Conservation (phyloP, 768 basidiomycete genomes). For the Stropharia rugosoannulata region DNA sequence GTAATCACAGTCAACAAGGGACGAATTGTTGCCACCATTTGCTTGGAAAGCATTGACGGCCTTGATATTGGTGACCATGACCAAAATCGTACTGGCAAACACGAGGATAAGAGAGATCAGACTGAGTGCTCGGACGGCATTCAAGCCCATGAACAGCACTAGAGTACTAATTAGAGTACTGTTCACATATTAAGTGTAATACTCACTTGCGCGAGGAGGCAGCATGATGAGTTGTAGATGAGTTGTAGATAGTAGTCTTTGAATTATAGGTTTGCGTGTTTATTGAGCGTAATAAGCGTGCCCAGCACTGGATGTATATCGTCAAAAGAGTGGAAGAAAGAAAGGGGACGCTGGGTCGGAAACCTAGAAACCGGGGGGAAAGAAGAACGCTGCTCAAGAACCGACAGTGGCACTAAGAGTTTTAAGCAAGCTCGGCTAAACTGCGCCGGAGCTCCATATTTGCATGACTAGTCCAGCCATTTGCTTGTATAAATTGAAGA, state of each 20-base stretch:
- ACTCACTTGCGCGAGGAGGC: conserved; percentile 30
- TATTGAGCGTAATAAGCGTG: conserved; percentile 18
- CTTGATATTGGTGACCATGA: conserved; percentile 73
- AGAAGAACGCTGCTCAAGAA: conserved; percentile 1
- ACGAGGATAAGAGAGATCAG: conserved; percentile 79
- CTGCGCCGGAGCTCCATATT: background rate
- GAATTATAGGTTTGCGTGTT: conserved; percentile 2
- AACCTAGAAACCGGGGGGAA: conserved; percentile 6
- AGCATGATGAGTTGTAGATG: conserved; percentile 21
- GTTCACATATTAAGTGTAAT: background rate
- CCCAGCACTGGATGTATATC: conserved; percentile 29
- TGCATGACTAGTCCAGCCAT: conserved; percentile 1
- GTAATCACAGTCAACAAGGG: conserved; percentile 65
- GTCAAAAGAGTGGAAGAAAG: conserved; percentile 18
- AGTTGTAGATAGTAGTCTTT: conserved; percentile 5
- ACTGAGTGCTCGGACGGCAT: conserved; percentile 72
- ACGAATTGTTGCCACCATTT: conserved; percentile 27
- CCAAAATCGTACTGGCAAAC: conserved; percentile 72
- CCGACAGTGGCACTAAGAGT: background rate
- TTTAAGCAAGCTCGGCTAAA: conserved; percentile 7
- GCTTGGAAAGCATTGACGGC: conserved; percentile 68
- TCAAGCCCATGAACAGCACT: conserved; percentile 72
- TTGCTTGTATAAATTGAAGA: conserved; percentile 13
- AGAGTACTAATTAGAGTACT: background rate
- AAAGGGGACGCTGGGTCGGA: conserved; percentile 13